A percentile compares a stretch with the other conserved stretches of the same genome.
Evolutionary conservation across 1,139 yeast species (phyloP).

Genomic region (Candida sp.): DNA sequence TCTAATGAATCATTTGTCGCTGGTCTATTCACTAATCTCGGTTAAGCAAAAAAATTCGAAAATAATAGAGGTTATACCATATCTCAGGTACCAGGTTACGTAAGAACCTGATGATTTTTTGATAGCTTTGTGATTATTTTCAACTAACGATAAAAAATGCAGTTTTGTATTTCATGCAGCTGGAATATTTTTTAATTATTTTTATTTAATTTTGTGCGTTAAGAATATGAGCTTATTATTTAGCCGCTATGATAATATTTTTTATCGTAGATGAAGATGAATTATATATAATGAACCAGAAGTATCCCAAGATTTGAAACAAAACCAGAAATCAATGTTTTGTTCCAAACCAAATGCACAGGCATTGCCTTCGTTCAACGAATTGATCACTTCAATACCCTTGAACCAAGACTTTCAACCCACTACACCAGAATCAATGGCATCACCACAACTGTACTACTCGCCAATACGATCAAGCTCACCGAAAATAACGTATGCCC

Average conservation of each 20-base stretch:
- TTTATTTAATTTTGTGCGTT: not conserved
- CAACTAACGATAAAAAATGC: too few species aligned
- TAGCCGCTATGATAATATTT: not conserved
- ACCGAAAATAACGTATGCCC: not conserved
- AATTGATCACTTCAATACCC: constrained; percentile 35
- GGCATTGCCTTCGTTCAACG: constrained; percentile 35
- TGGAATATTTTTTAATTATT: too few species aligned
- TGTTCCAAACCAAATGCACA: constrained; percentile 5
- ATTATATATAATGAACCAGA: not conserved
- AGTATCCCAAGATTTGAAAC: not conserved
- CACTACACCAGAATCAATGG: constrained; percentile 7
- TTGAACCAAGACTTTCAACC: constrained; percentile 25
- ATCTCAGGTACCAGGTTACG: not conserved
- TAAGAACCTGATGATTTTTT: not conserved
- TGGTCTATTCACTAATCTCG: too few species aligned
- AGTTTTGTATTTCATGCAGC: too few species aligned
- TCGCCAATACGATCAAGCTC: constrained; percentile 1
- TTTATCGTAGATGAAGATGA: not conserved
- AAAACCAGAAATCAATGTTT: not conserved
- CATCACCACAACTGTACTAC: constrained; percentile 3
- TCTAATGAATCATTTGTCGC: too few species aligned
- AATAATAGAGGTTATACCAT: too few species aligned
- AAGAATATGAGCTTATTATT: not conserved
- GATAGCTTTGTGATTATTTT: not conserved
- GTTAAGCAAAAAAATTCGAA: too few species aligned